phyloP scores from a whole-genome alignment of 2,329 filamentous ascomycete species.

The Fusarium vanettenii region DNA sequence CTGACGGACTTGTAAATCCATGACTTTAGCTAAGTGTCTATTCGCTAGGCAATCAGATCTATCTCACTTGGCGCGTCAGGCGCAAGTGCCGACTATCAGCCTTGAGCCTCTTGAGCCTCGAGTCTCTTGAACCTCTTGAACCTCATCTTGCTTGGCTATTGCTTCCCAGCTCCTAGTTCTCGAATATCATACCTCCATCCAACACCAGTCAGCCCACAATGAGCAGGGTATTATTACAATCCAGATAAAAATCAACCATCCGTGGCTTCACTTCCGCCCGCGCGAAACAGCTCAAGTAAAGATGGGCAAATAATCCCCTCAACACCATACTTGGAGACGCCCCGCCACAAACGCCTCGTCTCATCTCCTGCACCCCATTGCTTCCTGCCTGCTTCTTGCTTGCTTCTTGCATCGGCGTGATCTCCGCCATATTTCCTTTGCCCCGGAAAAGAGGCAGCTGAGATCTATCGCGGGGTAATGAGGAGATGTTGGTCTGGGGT shows the following conservation, averaged over 20 bases:
- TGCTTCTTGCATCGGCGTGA: slow-evolving; percentile 5
- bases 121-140: not conserved
- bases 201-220: slow-evolving; percentile 34
- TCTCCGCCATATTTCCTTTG: slow-evolving; percentile 14
- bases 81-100: slow-evolving; percentile 9
- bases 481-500: slow-evolving; percentile 1
- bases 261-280: slow-evolving; percentile 24
- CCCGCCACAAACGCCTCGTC: slow-evolving; percentile 21
- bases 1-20: not conserved
- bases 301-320: slow-evolving; percentile 5
- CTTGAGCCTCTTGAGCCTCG: not conserved
- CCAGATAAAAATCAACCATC: slow-evolving; percentile 25
- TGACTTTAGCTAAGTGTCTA: slow-evolving; percentile 15
- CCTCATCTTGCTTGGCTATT: not conserved
- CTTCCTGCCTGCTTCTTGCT: not conserved
- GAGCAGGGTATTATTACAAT: slow-evolving; percentile 44
- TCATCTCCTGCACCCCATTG: slow-evolving; percentile 18
- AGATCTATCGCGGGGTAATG: slow-evolving; percentile 21
- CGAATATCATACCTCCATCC: slow-evolving; percentile 10
- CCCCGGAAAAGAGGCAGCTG: slow-evolving; percentile 11
- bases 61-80: slow-evolving; percentile 10
- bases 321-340: not conserved
- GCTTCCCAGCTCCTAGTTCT: not conserved
- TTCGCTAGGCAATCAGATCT: slow-evolving; percentile 16
- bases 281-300: slow-evolving; percentile 17